Evolutionary conservation across 2,329 filamentous ascomycete species (phyloP), one percentile per base, ranked within the genome.

Genomic region (Aspergillus melleus): DNA sequence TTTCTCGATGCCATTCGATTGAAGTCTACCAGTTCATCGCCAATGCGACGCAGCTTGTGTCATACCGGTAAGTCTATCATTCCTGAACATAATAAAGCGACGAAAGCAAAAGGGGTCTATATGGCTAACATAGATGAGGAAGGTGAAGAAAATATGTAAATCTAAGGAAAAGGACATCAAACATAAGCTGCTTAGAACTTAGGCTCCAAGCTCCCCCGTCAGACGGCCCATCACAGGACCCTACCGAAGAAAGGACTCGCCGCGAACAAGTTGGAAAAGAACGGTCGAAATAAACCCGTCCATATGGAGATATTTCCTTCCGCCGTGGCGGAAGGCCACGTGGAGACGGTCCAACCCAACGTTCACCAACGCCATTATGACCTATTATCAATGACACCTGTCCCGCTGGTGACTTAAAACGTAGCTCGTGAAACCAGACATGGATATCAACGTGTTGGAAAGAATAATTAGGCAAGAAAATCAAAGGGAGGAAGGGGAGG

Each of bases 341-440:
- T 24, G 3, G 30, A 36, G 14, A 12, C 32, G 11, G 24, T 47
- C 46, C 6, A 20, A n/a, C 39, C 36, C 32, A 52, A 52, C 36
- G 16, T 47, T 52, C 49, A 58, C 55, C 54, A 49, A 54, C 32
- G 50, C 52, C 57, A 59, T 46, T 44, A 57, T 42, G 49, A 55
- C 55, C 36, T 50, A 58, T 54, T 51, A 58, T 56, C 42, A 50
- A 59, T 55, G 46, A 54, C 57, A 62, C 57, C 61, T 44, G 61
- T 60, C 60, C 61, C 49, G 60, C 61, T 58, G 60, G 61, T 61
- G 57, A 32, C 54, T 52, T 54, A 26, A 51, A 57, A 57, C 57
- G 53, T 62, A 64, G 57, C 62, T 64, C 61, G 47, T 64, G 55
- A 63, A 61, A 47, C 52, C 55, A 61, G 49, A 53, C 55, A 57